phyloP scores from a whole-genome alignment of 306 rosid species.

The Malus sieversii region DNA sequence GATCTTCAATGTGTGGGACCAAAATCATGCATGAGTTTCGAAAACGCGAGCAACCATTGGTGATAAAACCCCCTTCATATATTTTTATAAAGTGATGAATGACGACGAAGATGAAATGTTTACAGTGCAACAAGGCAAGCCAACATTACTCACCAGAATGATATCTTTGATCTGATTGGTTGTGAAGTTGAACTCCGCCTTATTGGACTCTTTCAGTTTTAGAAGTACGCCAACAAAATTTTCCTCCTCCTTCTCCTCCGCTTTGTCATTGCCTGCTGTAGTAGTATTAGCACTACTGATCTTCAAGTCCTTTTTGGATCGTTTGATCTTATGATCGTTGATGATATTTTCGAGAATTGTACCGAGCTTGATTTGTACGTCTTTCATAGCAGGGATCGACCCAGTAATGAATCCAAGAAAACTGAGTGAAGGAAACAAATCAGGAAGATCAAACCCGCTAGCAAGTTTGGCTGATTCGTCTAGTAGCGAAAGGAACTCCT shows the following conservation, averaged over 20 bases:
- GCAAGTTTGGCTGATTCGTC: background rate
- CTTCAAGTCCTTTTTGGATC: background rate
- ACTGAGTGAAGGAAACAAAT: background rate
- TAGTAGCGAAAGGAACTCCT: background rate
- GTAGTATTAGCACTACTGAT: too few species aligned
- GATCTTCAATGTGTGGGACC: too few species aligned
- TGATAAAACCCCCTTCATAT: too few species aligned
- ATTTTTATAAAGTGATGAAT: too few species aligned
- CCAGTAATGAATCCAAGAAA: background rate
- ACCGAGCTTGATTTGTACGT: background rate
- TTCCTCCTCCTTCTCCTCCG: background rate
- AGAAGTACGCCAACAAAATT: background rate
- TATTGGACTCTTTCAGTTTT: background rate
- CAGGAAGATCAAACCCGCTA: background rate
- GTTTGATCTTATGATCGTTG: background rate
- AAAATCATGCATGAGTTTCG: too few species aligned
- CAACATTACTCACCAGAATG: too few species aligned
- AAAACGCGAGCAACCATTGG: too few species aligned
- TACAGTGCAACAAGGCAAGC: background rate
- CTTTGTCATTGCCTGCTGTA: background rate
- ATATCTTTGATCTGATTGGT: conserved; percentile 26
- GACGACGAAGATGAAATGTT: too few species aligned
- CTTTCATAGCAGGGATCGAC: background rate
- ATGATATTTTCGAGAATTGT: background rate
- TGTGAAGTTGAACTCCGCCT: conserved; percentile 22